Evolutionary conservation across 192 early-diverging fungal species (phyloP).

Genomic region (Chytriomyces sp.): DNA sequence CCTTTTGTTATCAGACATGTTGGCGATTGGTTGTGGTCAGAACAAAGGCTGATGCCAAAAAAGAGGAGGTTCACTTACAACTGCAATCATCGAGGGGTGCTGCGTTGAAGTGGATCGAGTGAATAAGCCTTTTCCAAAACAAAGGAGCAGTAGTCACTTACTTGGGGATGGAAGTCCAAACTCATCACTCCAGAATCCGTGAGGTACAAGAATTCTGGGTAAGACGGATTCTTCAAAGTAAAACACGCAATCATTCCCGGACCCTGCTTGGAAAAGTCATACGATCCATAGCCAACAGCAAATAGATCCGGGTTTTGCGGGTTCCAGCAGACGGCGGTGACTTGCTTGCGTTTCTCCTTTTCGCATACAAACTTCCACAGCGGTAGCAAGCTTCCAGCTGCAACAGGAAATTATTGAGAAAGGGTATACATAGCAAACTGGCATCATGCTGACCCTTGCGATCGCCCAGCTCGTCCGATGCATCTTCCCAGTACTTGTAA

Average conservation of each 20-base stretch:
- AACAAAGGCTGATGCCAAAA: no score
- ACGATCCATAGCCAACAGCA: constrained; percentile 67
- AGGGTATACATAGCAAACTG: constrained; percentile 6
- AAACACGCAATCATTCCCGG: constrained; percentile 68
- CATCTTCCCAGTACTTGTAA: constrained; percentile 73
- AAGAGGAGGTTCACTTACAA: constrained; percentile 21
- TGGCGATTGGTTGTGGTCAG: not conserved
- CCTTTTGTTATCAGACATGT: constrained; percentile 15
- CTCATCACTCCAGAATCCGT: constrained; percentile 67
- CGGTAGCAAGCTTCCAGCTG: constrained; percentile 59
- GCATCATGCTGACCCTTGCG: constrained; percentile 47
- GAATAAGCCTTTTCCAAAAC: not conserved
- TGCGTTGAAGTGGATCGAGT: constrained; percentile 12
- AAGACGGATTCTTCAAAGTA: constrained; percentile 65
- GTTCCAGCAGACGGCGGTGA: constrained; percentile 64
- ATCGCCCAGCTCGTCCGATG: constrained; percentile 61
- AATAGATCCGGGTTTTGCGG: constrained; percentile 60
- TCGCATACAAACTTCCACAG: constrained; percentile 67
- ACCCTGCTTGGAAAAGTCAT: constrained; percentile 65
- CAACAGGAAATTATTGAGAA: not conserved
- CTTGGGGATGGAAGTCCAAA: constrained; percentile 65
- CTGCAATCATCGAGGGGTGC: constrained; percentile 67
- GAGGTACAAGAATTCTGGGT: constrained; percentile 62
- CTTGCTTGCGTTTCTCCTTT: constrained; percentile 66
- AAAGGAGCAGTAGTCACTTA: constrained; percentile 15